Base-by-base conservation (phyloP, 1,284 basidiomycete species). In the Omphalotus olearius region DNA sequence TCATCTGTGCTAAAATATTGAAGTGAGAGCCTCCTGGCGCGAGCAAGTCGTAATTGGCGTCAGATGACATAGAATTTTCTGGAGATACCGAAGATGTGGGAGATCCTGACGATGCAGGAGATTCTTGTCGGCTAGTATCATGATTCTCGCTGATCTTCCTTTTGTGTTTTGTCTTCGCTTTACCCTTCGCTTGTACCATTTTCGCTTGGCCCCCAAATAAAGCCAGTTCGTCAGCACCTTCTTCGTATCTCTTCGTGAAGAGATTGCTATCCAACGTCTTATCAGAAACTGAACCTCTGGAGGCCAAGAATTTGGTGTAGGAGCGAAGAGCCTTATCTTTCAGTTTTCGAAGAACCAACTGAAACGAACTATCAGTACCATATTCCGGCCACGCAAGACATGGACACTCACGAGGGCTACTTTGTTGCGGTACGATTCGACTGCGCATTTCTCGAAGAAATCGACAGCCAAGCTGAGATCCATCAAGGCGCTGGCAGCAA, bases 131-230 rank as follows among this genome's bases (percentile, higher is more conserved):
- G n/a, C 38, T 40, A 23, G 2, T 23, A 9, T 49, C 38, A 26
- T 44, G 41, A 37, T 44, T 26, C 42, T 11, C 38, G 46, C 33
- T 33, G 4, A 9, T 33, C 38, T 59, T 52, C 46, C 62, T 68
- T 16, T 61, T 60, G 18, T 62, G 9, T 20, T 17, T 43, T 10
- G 18, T 43, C 14, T 50, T 41, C n/a, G 18, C 20, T 39, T 41
- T 50, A 33, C 30, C 13, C 30, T 33, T 33, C 5, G 23, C 23
- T 30, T 30, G 54, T 30, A 75, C 46, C 2, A 75, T 61, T 26
- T 67, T 64, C 46, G 66, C 71, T 56, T 75, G 73, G 1, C 73
- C 79, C 16, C 78, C 78, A 47, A 82, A 82, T 26, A 80, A 78
- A 6, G 78, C 77, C 10, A 80, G 69, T 56, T 78, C 76, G 56